Percentiles rank a stretch among this genome's conserved stretches.
Evolutionary conservation across 768 basidiomycete species (phyloP).

Genomic region (Mycena haematopus): DNA sequence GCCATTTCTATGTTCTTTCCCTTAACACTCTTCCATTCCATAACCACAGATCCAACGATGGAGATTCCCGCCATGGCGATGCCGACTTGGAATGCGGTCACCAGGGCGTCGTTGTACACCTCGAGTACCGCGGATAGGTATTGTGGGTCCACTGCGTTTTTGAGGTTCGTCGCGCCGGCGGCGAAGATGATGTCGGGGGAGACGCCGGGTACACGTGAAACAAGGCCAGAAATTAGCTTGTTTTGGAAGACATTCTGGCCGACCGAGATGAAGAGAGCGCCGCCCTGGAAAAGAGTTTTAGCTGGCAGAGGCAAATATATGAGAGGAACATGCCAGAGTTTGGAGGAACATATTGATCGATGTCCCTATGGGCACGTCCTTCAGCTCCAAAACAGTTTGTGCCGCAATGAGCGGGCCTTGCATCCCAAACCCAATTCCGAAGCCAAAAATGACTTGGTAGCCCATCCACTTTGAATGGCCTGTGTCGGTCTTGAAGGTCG

Average conservation of each 20-base stretch:
- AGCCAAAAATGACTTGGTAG: constrained; percentile 33
- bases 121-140: not conserved
- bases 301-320: not conserved
- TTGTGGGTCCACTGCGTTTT: not conserved
- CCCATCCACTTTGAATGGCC: constrained; percentile 29
- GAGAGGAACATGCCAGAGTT: constrained; percentile 8
- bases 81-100: not conserved
- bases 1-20: not conserved
- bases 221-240: constrained; percentile 2
- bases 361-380: constrained; percentile 27
- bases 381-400: constrained; percentile 24
- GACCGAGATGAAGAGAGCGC: constrained; percentile 30
- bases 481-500: constrained; percentile 34
- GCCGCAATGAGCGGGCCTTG: constrained; percentile 29
- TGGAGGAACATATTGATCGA: constrained; percentile 29
- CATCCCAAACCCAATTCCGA: constrained; percentile 37
- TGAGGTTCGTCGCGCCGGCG: constrained; percentile 15
- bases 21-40: constrained; percentile 15
- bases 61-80: constrained; percentile 3
- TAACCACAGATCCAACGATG: constrained; percentile 3
- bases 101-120: constrained; percentile 15
- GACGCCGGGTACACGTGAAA: constrained; percentile 1
- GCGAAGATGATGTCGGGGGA: not conserved
- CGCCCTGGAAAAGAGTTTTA: constrained; percentile 5
- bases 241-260: constrained; percentile 27